phyloP scores from a whole-genome alignment of 257 asterid species.

The Nicotiana obtusifolia region DNA sequence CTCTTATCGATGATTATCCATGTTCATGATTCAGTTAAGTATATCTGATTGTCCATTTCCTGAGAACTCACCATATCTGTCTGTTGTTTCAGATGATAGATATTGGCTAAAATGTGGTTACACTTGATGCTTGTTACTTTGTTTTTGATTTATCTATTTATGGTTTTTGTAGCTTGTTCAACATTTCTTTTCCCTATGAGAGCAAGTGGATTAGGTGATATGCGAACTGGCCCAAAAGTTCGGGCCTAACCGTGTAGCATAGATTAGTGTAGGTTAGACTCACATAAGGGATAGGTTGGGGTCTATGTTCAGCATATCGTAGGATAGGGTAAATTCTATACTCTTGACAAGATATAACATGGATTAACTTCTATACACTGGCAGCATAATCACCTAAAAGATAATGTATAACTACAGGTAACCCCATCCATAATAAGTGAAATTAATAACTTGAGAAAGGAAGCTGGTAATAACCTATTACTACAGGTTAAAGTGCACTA shows the following conservation, averaged over 20 bases:
- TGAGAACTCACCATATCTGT: not conserved
- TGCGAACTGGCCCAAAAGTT: not conserved
- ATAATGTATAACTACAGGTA: too few relatives aligned
- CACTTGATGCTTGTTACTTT: not conserved
- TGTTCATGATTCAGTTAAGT: constrained; percentile 1
- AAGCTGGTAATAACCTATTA: not conserved
- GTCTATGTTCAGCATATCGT: not conserved
- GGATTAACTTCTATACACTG: not conserved
- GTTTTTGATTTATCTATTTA: not conserved
- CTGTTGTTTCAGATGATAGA: not conserved
- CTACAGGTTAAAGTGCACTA: not conserved
- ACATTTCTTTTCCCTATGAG: not conserved
- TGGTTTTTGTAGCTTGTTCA: not conserved
- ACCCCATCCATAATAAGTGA: too few relatives aligned
- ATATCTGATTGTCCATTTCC: not conserved
- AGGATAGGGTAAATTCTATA: not conserved
- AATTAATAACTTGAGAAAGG: not conserved
- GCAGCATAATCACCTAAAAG: not conserved
- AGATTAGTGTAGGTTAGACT: not conserved
- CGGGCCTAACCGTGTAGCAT: not conserved
- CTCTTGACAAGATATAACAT: not conserved
- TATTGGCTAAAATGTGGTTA: not conserved
- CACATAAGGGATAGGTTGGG: not conserved
- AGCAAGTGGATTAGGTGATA: not conserved
- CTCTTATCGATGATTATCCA: not conserved